Percentiles rank a stretch among this genome's conserved stretches.
Evolutionary conservation across 179 eudicot genomes (phyloP).

Genomic region (Gypsophila paniculata): DNA sequence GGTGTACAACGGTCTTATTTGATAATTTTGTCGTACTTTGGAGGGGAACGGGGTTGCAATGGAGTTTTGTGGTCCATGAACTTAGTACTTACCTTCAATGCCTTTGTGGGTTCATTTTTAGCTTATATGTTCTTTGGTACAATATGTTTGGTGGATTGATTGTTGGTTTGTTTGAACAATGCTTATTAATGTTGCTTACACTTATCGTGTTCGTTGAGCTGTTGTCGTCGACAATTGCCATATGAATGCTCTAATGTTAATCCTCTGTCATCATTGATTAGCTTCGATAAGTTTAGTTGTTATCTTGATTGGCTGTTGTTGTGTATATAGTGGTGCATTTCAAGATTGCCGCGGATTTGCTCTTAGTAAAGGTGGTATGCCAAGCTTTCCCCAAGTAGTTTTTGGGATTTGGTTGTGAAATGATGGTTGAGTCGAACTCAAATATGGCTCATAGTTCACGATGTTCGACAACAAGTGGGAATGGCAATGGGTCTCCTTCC

Average conservation of each 20-base stretch:
- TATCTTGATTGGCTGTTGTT: conserved; percentile 16
- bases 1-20: no score
- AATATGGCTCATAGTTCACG: conserved; percentile 63
- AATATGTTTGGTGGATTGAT: conserved; percentile 1
- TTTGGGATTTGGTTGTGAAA: conserved; percentile 30
- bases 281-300: conserved; percentile 12
- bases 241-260: not conserved
- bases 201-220: not conserved
- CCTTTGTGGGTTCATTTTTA: conserved; percentile 18
- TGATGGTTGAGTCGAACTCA: conserved; percentile 53
- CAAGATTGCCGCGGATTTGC: conserved; percentile 11
- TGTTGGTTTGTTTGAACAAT: conserved; percentile 10
- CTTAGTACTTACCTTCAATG: conserved; percentile 7
- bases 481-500: conserved; percentile 69
- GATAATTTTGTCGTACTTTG: not conserved
- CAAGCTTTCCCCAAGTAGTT: conserved; percentile 4
- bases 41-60: conserved; percentile 12
- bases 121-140: not conserved
- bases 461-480: conserved; percentile 54
- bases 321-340: conserved; percentile 15
- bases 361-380: conserved; percentile 15
- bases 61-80: conserved; percentile 29
- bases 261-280: not conserved
- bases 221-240: not conserved
- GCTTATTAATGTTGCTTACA: conserved; percentile 24